Evolutionary conservation across 192 early-diverging fungal species (phyloP).

Genomic region (Phycomyces nitens): DNA sequence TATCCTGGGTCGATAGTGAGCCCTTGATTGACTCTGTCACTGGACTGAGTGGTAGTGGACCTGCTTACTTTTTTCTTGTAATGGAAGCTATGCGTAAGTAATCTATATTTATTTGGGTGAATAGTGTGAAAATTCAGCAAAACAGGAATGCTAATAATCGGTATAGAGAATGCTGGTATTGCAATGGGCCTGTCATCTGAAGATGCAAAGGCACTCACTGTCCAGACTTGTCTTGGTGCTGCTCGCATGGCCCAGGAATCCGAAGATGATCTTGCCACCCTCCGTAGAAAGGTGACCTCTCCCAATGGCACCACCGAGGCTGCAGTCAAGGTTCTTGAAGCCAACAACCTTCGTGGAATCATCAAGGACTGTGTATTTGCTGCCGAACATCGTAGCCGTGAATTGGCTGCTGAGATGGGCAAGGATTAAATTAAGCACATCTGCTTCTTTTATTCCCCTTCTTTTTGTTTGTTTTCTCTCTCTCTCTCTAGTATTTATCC

Average conservation of each 20-base stretch:
- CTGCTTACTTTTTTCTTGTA: constrained; percentile 94
- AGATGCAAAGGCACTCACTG: constrained; percentile 73
- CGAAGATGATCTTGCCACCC: constrained; percentile 62
- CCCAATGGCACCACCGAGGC: constrained; percentile 94
- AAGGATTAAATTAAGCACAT: constrained; percentile 17
- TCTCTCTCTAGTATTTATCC: background rate
- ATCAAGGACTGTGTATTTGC: constrained; percentile 58
- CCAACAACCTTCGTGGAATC: constrained; percentile 47
- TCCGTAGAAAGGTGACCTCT: constrained; percentile 86
- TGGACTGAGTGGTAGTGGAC: constrained; percentile 87
- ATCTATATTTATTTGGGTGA: background rate
- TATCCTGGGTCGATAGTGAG: constrained; percentile 83
- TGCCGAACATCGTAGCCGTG: constrained; percentile 65
- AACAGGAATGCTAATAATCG: background rate
- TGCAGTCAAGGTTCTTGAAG: constrained; percentile 75
- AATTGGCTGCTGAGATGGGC: constrained; percentile 61
- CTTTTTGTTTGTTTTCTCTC: background rate
- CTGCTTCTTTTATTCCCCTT: background rate
- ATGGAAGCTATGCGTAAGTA: constrained; percentile 74
- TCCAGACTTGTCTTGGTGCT: constrained; percentile 91
- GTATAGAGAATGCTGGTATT: constrained; percentile 74
- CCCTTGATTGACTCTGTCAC: constrained; percentile 81
- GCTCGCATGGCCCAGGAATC: constrained; percentile 78
- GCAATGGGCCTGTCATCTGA: constrained; percentile 70
- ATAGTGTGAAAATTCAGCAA: background rate